phyloP scores from a whole-genome alignment of 345 rosid species.

The Mangifera indica region DNA sequence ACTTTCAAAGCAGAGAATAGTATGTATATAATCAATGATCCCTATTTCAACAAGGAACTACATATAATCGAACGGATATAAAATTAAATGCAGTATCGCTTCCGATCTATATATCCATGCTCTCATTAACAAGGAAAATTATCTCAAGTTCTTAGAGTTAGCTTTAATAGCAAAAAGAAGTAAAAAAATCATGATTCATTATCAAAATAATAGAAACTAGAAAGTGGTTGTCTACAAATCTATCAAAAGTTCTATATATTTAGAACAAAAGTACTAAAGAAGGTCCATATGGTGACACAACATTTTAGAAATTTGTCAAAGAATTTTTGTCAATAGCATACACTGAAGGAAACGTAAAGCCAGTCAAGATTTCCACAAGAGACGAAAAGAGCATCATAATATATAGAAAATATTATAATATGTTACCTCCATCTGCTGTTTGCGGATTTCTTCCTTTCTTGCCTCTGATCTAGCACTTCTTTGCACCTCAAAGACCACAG shows the following conservation, averaged over 20 bases:
- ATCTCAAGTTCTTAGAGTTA: neutral
- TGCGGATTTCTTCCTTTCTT: slow-evolving; percentile 72
- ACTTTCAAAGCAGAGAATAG: neutral
- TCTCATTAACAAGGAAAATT: neutral
- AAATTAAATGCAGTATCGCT: too few species aligned
- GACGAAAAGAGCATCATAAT: neutral
- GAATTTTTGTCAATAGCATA: neutral
- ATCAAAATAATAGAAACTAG: neutral
- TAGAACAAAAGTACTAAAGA: neutral
- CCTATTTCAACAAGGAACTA: neutral
- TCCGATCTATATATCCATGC: too few species aligned
- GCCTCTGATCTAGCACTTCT: slow-evolving; percentile 90
- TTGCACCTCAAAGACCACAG: slow-evolving; percentile 81
- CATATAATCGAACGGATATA: neutral
- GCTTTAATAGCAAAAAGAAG: neutral
- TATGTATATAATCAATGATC: neutral
- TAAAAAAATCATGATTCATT: neutral
- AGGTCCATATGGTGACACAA: neutral
- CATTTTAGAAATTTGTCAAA: slow-evolving; percentile 7
- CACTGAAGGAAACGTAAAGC: slow-evolving; percentile 3
- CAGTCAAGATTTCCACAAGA: neutral
- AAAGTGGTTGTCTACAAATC: neutral
- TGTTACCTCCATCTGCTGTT: slow-evolving; percentile 69
- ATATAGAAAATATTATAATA: slow-evolving; percentile 10
- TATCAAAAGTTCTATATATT: neutral